phyloP scores from a whole-genome alignment of 352 stramenopile genomes.

The Globisporangium uncinulatum region DNA sequence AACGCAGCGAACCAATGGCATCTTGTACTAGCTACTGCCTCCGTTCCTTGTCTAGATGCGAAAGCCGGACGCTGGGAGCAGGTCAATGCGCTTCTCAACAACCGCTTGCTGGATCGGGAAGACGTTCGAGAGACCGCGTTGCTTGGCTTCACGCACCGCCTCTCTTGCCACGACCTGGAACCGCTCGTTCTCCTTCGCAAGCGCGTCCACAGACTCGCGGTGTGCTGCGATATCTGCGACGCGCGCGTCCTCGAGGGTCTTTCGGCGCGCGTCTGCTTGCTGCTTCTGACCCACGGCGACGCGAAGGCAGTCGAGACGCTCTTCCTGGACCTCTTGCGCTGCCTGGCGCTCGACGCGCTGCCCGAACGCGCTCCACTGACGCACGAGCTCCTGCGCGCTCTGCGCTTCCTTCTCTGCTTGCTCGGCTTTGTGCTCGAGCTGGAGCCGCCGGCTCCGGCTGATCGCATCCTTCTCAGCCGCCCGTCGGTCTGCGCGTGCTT shows the following conservation, averaged over 20 bases:
- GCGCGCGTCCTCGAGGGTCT: conserved; percentile 39
- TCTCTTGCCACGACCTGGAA: conserved; percentile 51
- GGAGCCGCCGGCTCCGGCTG: conserved; percentile 41
- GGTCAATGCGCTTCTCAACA: conserved; percentile 62
- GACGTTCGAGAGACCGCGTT: conserved; percentile 51
- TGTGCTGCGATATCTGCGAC: conserved; percentile 25
- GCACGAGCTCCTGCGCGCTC: conserved; percentile 38
- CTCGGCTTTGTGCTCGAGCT: conserved; percentile 48
- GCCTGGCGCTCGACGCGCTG: conserved; percentile 44
- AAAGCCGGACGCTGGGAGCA: conserved; percentile 66
- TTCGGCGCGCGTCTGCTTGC: conserved; percentile 61
- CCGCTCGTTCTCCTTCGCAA: conserved; percentile 47
- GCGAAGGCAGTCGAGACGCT: conserved; percentile 44
- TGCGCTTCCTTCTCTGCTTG: conserved; percentile 30
- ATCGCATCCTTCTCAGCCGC: conserved; percentile 60
- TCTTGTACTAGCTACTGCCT: neutral
- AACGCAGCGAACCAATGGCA: neutral
- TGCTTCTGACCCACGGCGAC: conserved; percentile 72
- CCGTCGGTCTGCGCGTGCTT: conserved; percentile 52
- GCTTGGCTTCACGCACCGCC: conserved; percentile 52
- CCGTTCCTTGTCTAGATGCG: conserved; percentile 33
- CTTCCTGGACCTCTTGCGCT: conserved; percentile 61
- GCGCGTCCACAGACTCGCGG: conserved; percentile 20
- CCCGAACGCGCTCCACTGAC: conserved; percentile 69
- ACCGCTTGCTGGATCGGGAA: conserved; percentile 72